Evolutionary conservation across 129 eudicot genomes (phyloP), one percentile per base, ranked within the genome.

Genomic region (Centella asiatica): DNA sequence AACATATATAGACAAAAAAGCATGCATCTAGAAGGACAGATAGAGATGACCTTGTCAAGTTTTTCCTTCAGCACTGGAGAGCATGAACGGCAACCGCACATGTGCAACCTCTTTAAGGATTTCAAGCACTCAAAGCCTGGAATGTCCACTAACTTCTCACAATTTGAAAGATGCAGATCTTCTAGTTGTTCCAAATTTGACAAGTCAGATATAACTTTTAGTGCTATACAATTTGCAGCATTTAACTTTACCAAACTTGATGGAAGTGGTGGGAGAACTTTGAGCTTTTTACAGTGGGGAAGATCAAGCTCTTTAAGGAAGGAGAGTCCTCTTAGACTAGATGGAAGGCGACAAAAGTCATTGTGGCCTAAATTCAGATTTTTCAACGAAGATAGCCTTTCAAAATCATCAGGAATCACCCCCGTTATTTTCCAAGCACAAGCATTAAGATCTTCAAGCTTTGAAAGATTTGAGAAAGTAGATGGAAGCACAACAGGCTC

Each of bases 91-190:
- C 85, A 80, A 8, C 85, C 81, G 47, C 72, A 68, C 66, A 69
- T 64, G 34, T 68, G 42, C 66, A 80, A 32, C 53, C 67, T 65
- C 65, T 46, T 65, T 64, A 80, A 69, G 23, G 81, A 76, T 55
- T 55, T 80, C 64, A 80, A 61, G 60, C 28, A 36, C 50, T 80
- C 85, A 49, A 80, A 65, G 45, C 85, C 85, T 5, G 72, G 73
- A 61, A 80, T 64, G n/a, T 80, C 78, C 7, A 40, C 49, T 19
- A 80, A 27, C 49, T 72, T 80, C 50, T 17, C 39, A 48, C 85
- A 80, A 37, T 69, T 76, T 0, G 78, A 45, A 31, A 80, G 76
- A 45, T 68, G 64, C 51, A 80, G 58, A n/a, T 69, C 73, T 50
- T 46, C 44, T 46, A 80, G 58, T 14, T 28, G 31, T 52, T 52